Base-by-base conservation (phyloP, 1,284 basidiomycete species). In the Leccinum fallax region DNA sequence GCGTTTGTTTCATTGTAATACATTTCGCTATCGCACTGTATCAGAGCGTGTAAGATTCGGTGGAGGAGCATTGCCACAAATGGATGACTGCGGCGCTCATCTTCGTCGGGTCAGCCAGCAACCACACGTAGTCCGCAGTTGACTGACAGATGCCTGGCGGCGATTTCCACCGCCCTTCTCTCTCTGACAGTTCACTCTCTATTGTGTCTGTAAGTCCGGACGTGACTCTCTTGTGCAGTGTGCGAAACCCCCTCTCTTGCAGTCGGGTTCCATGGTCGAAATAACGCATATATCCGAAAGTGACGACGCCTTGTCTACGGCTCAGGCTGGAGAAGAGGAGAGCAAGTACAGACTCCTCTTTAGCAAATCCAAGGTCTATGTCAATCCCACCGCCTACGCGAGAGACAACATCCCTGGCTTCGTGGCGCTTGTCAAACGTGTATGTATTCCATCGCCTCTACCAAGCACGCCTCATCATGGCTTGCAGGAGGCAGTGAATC, bases 361-460 rank as follows among this genome's bases (percentile, higher is more conserved):
- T 70, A 91, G 87, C 75, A 96, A 96, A 76, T 92, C 90, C 46
- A 95, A 95, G 74, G 94, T 96, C 48, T 95, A 95, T 71, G 89
- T 97, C 53, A 95, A 98, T 71, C 96, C 97, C 0, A 97, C 95
- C 0, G 88, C 92, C 2, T 96, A 95, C 73, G 83, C 90, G 3
- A 85, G 90, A 68, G 96, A 98, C 77, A 97, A 98, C 75, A 92
- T 98, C 32, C 87, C 94, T 4, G 97, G 97, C 4, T 97, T 96
- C 74, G 86, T 95, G 6, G 88, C 90, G 13, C 83, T 98, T 61
- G 94, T 97, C 15, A 94, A 91, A 78, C 83, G 86, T 74, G 91
- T 89, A 69, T 61, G 86, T 80, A 48, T 54, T 55, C 19, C 57
- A 36, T 60, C 58, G 13, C 13, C 7, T 43, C 38, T 55, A 7